phyloP scores from a whole-genome alignment of 441 rosid genomes.

The Flueggea neowawraea region DNA sequence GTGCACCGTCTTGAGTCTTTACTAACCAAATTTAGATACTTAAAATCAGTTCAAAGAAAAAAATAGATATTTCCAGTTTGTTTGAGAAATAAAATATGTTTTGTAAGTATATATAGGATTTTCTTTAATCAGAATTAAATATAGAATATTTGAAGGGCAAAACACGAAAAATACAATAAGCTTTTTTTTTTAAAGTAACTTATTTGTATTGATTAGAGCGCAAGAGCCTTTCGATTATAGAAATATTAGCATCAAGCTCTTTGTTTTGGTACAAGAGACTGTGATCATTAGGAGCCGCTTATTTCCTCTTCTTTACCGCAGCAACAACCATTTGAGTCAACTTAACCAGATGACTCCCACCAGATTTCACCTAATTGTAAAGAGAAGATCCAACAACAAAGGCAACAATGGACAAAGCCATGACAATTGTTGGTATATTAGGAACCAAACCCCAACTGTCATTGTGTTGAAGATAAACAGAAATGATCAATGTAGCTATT shows the following conservation, averaged over 20 bases:
- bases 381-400: slow-evolving; percentile 41
- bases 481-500: slow-evolving; percentile 40
- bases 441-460: slow-evolving; percentile 76
- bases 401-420: slow-evolving; percentile 37
- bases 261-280: slow-evolving; percentile 34
- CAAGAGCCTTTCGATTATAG: slow-evolving; percentile 45
- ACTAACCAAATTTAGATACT: no score
- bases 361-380: slow-evolving; percentile 44
- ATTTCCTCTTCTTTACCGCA: slow-evolving; percentile 48
- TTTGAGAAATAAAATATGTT: no score
- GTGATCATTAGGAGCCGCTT: slow-evolving; percentile 22
- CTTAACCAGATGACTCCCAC: slow-evolving; percentile 55
- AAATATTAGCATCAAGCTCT: no score
- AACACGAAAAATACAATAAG: no score
- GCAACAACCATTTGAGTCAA: slow-evolving; percentile 52
- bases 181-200: neutral
- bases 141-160: no score
- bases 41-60: no score
- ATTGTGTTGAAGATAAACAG: slow-evolving; percentile 60
- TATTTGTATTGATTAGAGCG: slow-evolving; percentile 61
- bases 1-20: no score
- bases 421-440: no score
- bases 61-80: no score
- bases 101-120: no score
- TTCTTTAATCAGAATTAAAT: no score